phyloP scores from a whole-genome alignment of 495 filamentous ascomycete species.

The Tuber indicum region DNA sequence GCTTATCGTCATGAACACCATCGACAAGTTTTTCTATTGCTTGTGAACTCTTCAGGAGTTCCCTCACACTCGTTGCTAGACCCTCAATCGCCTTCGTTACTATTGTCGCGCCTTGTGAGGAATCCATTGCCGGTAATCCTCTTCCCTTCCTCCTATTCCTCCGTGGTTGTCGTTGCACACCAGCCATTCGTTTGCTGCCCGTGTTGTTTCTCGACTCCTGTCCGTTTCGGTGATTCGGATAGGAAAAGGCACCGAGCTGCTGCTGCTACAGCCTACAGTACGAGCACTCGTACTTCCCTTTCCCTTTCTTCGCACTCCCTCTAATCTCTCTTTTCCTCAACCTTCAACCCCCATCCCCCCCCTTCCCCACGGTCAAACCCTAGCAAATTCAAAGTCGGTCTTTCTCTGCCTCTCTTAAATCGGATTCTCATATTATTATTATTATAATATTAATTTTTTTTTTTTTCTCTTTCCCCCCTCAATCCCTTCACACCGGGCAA shows the following conservation, averaged over 20 bases:
- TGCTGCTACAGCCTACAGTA: conserved; percentile 12
- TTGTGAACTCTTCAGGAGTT: conserved; percentile 7
- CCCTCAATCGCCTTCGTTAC: conserved; percentile 12
- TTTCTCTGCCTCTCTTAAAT: conserved; percentile 22
- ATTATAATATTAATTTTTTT: conserved; percentile 20
- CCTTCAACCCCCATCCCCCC: background rate
- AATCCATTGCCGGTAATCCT: background rate
- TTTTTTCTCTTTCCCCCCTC: conserved; percentile 17
- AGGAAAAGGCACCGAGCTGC: conserved; percentile 26
- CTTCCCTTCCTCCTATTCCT: background rate
- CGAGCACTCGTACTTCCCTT: conserved; percentile 21
- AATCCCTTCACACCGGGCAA: background rate
- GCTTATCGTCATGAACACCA: conserved; percentile 18
- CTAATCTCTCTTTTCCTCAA: conserved; percentile 21
- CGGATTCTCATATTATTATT: background rate
- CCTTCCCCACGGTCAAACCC: background rate
- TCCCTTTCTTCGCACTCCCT: conserved; percentile 17
- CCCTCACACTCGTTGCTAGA: conserved; percentile 18
- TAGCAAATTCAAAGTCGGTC: conserved; percentile 27
- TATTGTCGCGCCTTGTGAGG: conserved; percentile 20
- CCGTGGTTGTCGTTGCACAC: conserved; percentile 20
- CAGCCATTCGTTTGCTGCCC: conserved; percentile 21
- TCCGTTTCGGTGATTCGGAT: conserved; percentile 31
- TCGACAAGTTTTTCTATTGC: conserved; percentile 1
- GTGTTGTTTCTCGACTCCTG: conserved; percentile 25